Percentiles rank a stretch among this genome's conserved stretches.
phyloP scores from a whole-genome alignment of 1,284 basidiomycete genomes.

The Boletus mariae region DNA sequence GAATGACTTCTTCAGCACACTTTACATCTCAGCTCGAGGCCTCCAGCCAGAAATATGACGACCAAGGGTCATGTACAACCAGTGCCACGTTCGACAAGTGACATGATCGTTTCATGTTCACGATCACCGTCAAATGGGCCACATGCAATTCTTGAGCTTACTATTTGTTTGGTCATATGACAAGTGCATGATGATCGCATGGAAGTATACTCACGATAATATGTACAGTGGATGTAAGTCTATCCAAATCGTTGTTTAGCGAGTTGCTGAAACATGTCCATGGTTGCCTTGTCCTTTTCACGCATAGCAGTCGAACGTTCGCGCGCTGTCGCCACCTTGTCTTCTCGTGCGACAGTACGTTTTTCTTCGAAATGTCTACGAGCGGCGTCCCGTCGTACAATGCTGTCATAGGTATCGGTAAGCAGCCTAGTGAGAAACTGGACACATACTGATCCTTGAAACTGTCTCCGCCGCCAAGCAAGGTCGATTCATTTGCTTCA shows the following conservation, averaged over 20 bases:
- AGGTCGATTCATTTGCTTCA: slow-evolving; percentile 63
- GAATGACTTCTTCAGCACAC: no score
- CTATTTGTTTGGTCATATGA: neutral
- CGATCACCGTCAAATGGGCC: no score
- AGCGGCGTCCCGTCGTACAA: slow-evolving; percentile 65
- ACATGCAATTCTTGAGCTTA: no score
- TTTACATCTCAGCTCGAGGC: no score
- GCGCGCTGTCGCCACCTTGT: slow-evolving; percentile 42
- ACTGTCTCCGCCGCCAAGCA: slow-evolving; percentile 72
- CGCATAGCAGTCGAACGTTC: slow-evolving; percentile 56
- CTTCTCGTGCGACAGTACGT: slow-evolving; percentile 38
- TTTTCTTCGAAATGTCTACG: slow-evolving; percentile 55
- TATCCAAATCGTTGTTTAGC: slow-evolving; percentile 73
- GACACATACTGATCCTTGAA: slow-evolving; percentile 62
- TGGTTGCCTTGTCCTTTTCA: slow-evolving; percentile 75
- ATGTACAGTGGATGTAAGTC: slow-evolving; percentile 10
- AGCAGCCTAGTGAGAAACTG: slow-evolving; percentile 4
- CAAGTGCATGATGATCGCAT: neutral
- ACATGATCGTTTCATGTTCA: no score
- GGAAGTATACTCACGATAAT: slow-evolving; percentile 4
- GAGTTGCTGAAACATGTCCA: slow-evolving; percentile 81
- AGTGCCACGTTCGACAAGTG: no score
- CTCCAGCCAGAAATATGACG: no score
- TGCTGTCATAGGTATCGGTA: slow-evolving; percentile 37
- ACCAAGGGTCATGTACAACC: no score